Percentiles rank a stretch among this genome's conserved stretches.
Evolutionary conservation across 495 filamentous ascomycete species (phyloP).

Genomic region (Penicillium roqueforti): DNA sequence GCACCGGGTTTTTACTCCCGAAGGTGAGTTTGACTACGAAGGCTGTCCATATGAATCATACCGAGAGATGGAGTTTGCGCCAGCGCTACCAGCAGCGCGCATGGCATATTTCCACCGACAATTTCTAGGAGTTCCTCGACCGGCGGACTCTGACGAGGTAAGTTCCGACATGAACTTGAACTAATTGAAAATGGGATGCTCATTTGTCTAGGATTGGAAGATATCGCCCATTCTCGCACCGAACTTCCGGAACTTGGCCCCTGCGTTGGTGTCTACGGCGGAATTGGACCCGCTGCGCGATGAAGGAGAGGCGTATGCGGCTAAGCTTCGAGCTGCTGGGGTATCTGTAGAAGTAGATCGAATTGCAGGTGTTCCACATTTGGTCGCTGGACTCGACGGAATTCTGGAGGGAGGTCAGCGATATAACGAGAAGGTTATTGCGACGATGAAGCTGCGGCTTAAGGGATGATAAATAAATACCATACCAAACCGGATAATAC

Average conservation of each 20-base stretch:
- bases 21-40: slow-evolving; percentile 33
- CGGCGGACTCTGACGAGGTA: slow-evolving; percentile 29
- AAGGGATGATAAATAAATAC: slow-evolving; percentile 14
- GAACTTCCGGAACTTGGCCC: slow-evolving; percentile 35
- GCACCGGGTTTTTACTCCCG: slow-evolving; percentile 31
- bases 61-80: slow-evolving; percentile 38
- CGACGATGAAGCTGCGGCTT: slow-evolving; percentile 27
- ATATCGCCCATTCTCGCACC: slow-evolving; percentile 37
- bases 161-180: slow-evolving; percentile 3
- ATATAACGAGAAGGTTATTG: slow-evolving; percentile 30
- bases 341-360: slow-evolving; percentile 31
- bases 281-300: slow-evolving; percentile 46
- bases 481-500: not conserved
- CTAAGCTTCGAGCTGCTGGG: slow-evolving; percentile 37
- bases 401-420: slow-evolving; percentile 28
- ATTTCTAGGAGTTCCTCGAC: slow-evolving; percentile 36
- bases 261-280: slow-evolving; percentile 42
- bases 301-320: slow-evolving; percentile 44
- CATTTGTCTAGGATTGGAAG: slow-evolving; percentile 32
- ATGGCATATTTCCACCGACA: slow-evolving; percentile 40
- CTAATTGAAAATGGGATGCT: not conserved
- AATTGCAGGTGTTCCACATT: slow-evolving; percentile 34
- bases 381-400: slow-evolving; percentile 30
- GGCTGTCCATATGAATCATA: slow-evolving; percentile 38
- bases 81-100: slow-evolving; percentile 30